Evolutionary conservation across 352 stramenopile species (phyloP), one percentile per base, ranked within the genome.

Genomic region (Phytophthora ohioensis): DNA sequence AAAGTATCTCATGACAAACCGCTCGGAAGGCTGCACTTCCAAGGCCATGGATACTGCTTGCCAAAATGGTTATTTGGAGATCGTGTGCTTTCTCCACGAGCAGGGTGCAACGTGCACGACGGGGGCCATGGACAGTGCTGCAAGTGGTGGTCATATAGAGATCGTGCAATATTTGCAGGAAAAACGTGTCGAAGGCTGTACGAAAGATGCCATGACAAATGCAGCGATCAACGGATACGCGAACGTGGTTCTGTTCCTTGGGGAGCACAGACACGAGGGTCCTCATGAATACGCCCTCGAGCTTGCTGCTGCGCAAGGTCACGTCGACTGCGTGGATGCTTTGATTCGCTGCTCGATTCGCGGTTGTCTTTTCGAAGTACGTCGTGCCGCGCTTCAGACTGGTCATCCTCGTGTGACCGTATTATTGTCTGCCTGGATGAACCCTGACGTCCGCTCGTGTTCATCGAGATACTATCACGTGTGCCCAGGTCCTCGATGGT

Each of bases 301-400:
- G 36, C 62, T 71, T 35, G 39, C 63, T 17, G 75, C 69, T 34
- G 69, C 62, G 32, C 65, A 62, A 51, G 76, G 76, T 1, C 36
- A 79, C 35, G 34, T 56, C 21, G 52, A 73, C 27, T 75, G 73
- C 38, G 69, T 75, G 15, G 57, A 73, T 41, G 69, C 74, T n/a
- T 58, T 80, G 31, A 71, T 79, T 72, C 69, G 66, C 36, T 76
- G 45, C 15, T 76, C 69, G n/a, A 73, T 74, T 31, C 51, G 56
- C 3, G 76, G 76, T 1, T 82, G 76, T 57, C 69, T 80, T 10
- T 79, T 82, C 55, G 72, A 78, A 57, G 72, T 69, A 38, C 76
- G 72, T 48, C 51, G 46, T 10, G 66, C 58, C 31, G 73, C 76
- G 39, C 57, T 79, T 32, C n/a, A 80, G 31, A 69, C 64, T 64